Percentiles rank a stretch among this genome's conserved stretches.
Evolutionary conservation across 495 filamentous ascomycete genomes (phyloP).

Genomic region (Neurospora sp.): DNA sequence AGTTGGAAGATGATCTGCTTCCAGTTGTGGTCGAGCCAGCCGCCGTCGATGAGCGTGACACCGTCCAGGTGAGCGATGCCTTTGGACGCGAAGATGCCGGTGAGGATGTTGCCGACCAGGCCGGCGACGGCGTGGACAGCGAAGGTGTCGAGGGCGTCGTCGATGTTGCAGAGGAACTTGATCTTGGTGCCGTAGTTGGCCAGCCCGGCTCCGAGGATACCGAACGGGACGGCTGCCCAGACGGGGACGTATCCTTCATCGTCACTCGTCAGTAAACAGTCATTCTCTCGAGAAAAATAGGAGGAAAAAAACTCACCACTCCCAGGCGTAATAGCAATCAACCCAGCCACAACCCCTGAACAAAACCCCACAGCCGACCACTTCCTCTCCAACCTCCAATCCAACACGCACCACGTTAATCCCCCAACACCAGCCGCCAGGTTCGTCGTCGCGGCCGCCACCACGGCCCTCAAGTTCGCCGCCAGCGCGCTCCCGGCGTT

Average conservation of each 20-base stretch:
- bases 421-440: constrained; percentile 74
- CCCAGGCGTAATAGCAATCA: constrained; percentile 89
- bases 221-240: constrained; percentile 88
- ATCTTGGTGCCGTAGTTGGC: constrained; percentile 97
- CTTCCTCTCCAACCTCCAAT: constrained; percentile 87
- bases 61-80: constrained; percentile 89
- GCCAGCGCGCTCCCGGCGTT: constrained; percentile 82
- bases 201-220: constrained; percentile 68
- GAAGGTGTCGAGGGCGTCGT: constrained; percentile 91
- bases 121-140: constrained; percentile 86
- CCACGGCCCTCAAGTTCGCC: constrained; percentile 76
- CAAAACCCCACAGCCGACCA: constrained; percentile 98
- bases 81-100: constrained; percentile 86
- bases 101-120: constrained; percentile 79
- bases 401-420: constrained; percentile 88
- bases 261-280: constrained; percentile 3
- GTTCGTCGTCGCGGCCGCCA: constrained; percentile 60
- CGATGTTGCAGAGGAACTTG: constrained; percentile 78
- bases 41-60: constrained; percentile 57
- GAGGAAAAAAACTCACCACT: constrained; percentile 37
- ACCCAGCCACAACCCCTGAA: constrained; percentile 82
- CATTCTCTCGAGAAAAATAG: neutral
- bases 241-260: constrained; percentile 65
- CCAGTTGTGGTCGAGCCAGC: constrained; percentile 88
- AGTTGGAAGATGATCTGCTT: constrained; percentile 82